Evolutionary conservation across 2,329 filamentous ascomycete species (phyloP).

Genomic region (Sporothrix curviconia): DNA sequence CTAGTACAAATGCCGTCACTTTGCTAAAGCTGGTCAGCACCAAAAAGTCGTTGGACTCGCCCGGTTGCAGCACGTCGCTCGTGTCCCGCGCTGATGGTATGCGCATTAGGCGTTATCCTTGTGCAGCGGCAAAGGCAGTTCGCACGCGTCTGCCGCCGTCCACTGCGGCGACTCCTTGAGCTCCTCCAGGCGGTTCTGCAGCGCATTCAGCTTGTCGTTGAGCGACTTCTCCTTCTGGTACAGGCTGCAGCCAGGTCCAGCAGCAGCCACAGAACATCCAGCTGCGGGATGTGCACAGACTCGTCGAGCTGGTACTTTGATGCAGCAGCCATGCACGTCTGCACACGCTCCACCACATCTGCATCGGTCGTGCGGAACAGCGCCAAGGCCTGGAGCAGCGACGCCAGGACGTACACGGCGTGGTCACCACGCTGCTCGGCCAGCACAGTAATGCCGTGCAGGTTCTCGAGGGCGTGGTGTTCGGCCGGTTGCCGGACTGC

Average conservation of each 20-base stretch:
- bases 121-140: conserved; percentile 50
- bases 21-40: conserved; percentile 56
- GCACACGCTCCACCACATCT: conserved; percentile 63
- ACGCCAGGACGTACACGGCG: conserved; percentile 58
- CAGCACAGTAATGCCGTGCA: conserved; percentile 55
- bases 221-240: conserved; percentile 54
- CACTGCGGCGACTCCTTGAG: conserved; percentile 40
- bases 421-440: conserved; percentile 56
- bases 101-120: conserved; percentile 41
- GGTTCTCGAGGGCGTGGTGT: conserved; percentile 57
- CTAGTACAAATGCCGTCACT: conserved; percentile 49
- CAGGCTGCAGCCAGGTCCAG: conserved; percentile 66
- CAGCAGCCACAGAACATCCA: conserved; percentile 58
- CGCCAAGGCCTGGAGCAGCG: conserved; percentile 62
- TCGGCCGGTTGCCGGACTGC: conserved; percentile 55
- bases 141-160: conserved; percentile 39
- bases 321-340: conserved; percentile 66
- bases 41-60: conserved; percentile 47
- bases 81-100: conserved; percentile 54
- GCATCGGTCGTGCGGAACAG: conserved; percentile 58
- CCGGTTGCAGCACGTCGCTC: conserved; percentile 44
- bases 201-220: conserved; percentile 51
- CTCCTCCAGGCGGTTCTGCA: conserved; percentile 58
- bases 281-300: conserved; percentile 57
- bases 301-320: conserved; percentile 63